Percentiles rank a stretch among this genome's conserved stretches.
Evolutionary conservation across 2,329 filamentous ascomycete species (phyloP).

Genomic region (Rutstroemia sp.): DNA sequence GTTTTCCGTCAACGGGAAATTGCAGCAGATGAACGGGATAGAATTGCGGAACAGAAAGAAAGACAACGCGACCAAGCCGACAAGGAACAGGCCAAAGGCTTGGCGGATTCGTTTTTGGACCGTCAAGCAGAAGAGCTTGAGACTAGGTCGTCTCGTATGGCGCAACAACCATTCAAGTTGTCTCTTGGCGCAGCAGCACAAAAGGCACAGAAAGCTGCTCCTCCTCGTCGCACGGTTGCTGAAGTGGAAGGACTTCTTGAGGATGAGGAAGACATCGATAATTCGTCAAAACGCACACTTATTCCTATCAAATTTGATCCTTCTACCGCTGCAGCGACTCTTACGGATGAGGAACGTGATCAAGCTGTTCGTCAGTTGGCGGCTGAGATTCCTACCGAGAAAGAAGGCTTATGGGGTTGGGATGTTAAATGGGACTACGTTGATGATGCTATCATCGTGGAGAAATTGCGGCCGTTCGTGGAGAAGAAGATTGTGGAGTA

Average conservation of each 20-base stretch:
- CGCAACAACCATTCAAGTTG: conserved; percentile 79
- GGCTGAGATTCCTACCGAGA: conserved; percentile 81
- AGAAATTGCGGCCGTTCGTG: conserved; percentile 88
- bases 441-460: conserved; percentile 70
- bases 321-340: conserved; percentile 50
- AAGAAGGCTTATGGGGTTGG: conserved; percentile 86
- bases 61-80: conserved; percentile 60
- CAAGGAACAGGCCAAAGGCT: conserved; percentile 69
- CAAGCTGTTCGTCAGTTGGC: conserved; percentile 77
- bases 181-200: conserved; percentile 86
- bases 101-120: conserved; percentile 87
- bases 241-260: conserved; percentile 93
- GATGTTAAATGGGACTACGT: conserved; percentile 87
- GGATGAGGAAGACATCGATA: conserved; percentile 80
- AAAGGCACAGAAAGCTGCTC: conserved; percentile 50
- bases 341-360: conserved; percentile 81
- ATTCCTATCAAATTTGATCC: conserved; percentile 78
- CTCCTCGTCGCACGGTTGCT: conserved; percentile 71
- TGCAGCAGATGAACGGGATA: conserved; percentile 73
- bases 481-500: conserved; percentile 98
- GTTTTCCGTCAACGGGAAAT: conserved; percentile 67
- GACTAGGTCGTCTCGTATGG: conserved; percentile 33
- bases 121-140: conserved; percentile 73
- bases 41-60: conserved; percentile 70
- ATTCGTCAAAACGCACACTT: conserved; percentile 63